Base-by-base conservation (phyloP, 495 filamentous ascomycete genomes). In the Aspergillus carlsbadensis region DNA sequence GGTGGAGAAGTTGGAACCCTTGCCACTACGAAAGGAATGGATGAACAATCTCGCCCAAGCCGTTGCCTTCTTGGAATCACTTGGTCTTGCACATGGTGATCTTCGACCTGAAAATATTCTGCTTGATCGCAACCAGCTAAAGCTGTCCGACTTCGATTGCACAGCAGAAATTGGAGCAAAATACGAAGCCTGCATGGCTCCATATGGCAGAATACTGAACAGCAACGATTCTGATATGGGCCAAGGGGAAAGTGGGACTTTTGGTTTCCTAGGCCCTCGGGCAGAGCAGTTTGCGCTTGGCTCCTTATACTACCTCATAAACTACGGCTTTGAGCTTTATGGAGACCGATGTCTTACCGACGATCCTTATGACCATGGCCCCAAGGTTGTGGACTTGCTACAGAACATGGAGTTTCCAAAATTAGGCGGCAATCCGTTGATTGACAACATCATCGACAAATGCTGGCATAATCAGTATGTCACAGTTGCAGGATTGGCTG, bases 31-130 rank as follows among this genome's bases (percentile, higher is more conserved):
- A 48, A 65, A 65, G 33, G 56, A 63, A 65, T 73, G 70, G 71
- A 74, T 76, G 66, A 73, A 74, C 18, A 65, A 70, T 39, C 67
- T 76, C 17, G 64, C 73, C 57, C 62, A 71, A 65, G 71, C 60
- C 21, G 65, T 69, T 44, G 66, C 71, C 52, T 74, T 69, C 44
- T 56, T 73, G 5, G 69, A 72, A 69, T 74, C 69, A 2, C 70
- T 74, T 29, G 60, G 63, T 29, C 65, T 75, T 37, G 69, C 72
- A 39, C 70, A 75, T 61, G 64, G 64, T 26, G 68, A 71, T 42
- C 49, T 67, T 56, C 65, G 62, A 42, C 68, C 68, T 51, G 66
- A 67, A 51, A 67, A 71, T 58, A 59, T 69, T 35, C 44, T 69
- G 10, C 57, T 69, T 56, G 64, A 65, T 56, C 52, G 58, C n/a